phyloP scores from a whole-genome alignment of 768 basidiomycete species.

The Grammothele lineata region DNA sequence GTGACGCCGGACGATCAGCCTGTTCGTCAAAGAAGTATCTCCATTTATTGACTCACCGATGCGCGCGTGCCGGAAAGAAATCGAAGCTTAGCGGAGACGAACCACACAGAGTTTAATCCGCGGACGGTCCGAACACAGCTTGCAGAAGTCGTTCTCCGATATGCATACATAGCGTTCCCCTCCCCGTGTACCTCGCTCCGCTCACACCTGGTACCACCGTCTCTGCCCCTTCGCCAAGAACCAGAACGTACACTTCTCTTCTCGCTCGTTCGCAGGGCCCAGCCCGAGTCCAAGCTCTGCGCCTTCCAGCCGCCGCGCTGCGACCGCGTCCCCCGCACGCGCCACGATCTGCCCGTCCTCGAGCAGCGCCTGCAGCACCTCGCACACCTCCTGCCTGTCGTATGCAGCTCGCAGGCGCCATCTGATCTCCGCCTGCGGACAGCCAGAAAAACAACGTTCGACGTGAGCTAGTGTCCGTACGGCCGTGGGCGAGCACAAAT shows the following conservation, averaged over 20 bases:
- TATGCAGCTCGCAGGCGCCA: conserved; percentile 72
- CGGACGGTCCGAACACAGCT: too few relatives aligned
- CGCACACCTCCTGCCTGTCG: conserved; percentile 69
- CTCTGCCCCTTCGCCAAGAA: conserved; percentile 44
- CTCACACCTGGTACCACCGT: conserved; percentile 70
- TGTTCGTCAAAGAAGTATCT: too few relatives aligned
- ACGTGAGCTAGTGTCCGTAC: not conserved
- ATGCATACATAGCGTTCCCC: too few relatives aligned
- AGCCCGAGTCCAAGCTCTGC: conserved; percentile 16
- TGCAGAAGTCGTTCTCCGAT: too few relatives aligned
- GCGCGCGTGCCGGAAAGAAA: too few relatives aligned
- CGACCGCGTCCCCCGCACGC: too few relatives aligned
- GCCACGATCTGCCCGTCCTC: conserved; percentile 47
- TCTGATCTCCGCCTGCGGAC: conserved; percentile 55
- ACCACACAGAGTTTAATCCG: too few relatives aligned
- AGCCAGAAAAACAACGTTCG: not conserved
- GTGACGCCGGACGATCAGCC: too few relatives aligned
- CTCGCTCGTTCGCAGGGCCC: conserved; percentile 43
- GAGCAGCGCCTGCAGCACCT: conserved; percentile 50
- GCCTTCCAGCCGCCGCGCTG: conserved; percentile 12
- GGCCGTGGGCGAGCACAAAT: not conserved
- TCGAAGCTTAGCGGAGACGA: too few relatives aligned
- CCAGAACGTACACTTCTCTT: conserved; percentile 53
- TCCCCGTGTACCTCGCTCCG: too few relatives aligned
- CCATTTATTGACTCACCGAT: too few relatives aligned